Evolutionary conservation across 2,329 filamentous ascomycete species (phyloP).

Genomic region (Cryoendolithus antarcticus): DNA sequence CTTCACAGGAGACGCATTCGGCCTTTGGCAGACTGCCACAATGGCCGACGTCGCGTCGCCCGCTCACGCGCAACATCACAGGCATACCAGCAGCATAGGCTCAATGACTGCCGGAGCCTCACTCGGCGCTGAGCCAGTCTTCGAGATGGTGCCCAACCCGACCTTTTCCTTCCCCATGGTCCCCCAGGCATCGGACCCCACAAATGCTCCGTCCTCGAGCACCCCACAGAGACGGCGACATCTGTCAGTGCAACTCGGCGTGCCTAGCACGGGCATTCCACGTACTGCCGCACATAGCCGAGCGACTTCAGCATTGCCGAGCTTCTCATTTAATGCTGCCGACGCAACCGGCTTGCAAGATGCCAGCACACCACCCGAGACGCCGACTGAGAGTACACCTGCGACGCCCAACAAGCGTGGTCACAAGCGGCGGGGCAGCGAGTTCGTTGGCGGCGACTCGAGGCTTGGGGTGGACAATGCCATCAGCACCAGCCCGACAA

Average conservation of each 20-base stretch:
- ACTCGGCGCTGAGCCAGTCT: conserved; percentile 9
- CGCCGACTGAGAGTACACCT: conserved; percentile 20
- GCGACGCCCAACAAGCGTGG: conserved; percentile 41
- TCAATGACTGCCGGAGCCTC: conserved; percentile 19
- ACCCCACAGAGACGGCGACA: conserved; percentile 13
- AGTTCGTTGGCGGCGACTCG: conserved; percentile 67
- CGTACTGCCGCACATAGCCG: conserved; percentile 23
- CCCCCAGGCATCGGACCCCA: conserved; percentile 17
- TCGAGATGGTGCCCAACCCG: conserved; percentile 35
- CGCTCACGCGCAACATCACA: conserved; percentile 14
- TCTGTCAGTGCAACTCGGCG: conserved; percentile 23
- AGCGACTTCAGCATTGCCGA: conserved; percentile 33
- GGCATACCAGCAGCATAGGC: conserved; percentile 28
- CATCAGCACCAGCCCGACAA: conserved; percentile 60
- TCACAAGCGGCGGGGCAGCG: conserved; percentile 68
- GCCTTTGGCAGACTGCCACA: conserved; percentile 1
- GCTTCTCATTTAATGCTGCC: conserved; percentile 38
- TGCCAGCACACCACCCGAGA: conserved; percentile 20
- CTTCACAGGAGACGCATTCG: no score
- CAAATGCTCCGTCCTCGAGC: conserved; percentile 3
- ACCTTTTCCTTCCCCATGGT: conserved; percentile 37
- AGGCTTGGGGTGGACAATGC: conserved; percentile 38
- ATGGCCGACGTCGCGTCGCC: conserved; percentile 18
- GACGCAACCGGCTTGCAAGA: conserved; percentile 23
- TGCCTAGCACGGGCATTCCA: conserved; percentile 22